A percentile compares a stretch with the other conserved stretches of the same genome.
Conservation (phyloP, 257 asterid genomes). For the Nicotiana sylvestris region DNA sequence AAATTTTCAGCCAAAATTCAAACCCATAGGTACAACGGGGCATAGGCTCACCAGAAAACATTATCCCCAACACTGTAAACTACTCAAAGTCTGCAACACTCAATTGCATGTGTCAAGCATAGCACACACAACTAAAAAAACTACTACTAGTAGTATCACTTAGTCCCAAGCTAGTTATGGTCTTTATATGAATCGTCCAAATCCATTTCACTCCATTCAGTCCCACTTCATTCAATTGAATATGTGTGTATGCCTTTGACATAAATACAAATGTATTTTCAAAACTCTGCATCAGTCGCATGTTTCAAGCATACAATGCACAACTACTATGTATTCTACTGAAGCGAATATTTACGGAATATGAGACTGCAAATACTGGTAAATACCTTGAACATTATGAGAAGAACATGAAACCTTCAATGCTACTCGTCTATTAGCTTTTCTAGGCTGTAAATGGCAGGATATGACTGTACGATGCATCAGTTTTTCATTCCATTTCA, state of each 20-base stretch:
- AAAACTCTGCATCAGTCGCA: neutral
- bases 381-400: constrained; percentile 56
- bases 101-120: neutral
- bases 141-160: neutral
- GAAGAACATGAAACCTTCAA: constrained; percentile 59
- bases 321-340: neutral
- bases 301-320: neutral
- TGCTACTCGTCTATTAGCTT: constrained; percentile 21
- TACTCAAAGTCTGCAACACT: neutral
- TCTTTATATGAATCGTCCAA: neutral
- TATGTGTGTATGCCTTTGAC: neutral
- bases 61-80: constrained; percentile 1
- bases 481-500: constrained; percentile 22
- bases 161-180: neutral
- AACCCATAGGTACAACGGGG: neutral
- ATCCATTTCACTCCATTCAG: neutral
- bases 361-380: neutral
- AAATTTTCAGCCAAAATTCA: neutral
- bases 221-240: neutral
- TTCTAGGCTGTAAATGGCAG: constrained; percentile 26
- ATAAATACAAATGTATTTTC: neutral
- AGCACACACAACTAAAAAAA: neutral
- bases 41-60: neutral
- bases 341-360: neutral
- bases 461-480: constrained; percentile 26